phyloP scores from a whole-genome alignment of 176 grass and related monocot species.

The Avena atlantica region DNA sequence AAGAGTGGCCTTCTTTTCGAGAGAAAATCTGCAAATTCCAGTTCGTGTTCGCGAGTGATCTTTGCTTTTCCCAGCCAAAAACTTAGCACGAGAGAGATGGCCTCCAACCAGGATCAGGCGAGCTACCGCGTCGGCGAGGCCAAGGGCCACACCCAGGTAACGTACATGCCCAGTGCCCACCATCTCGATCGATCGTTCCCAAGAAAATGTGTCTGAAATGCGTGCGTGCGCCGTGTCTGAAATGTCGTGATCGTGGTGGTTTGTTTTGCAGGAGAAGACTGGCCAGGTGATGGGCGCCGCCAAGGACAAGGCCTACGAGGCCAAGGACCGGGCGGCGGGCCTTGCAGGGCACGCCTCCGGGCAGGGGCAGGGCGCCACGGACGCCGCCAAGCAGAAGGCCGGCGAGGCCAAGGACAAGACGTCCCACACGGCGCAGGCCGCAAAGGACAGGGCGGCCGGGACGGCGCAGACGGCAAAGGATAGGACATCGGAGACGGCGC shows the following conservation, averaged over 20 bases:
- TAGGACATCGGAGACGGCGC: no score
- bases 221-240: neutral
- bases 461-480: conserved; percentile 38
- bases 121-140: conserved; percentile 52
- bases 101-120: conserved; percentile 48
- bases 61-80: neutral
- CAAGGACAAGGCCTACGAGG: conserved; percentile 49
- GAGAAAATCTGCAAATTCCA: neutral
- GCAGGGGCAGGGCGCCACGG: conserved; percentile 11
- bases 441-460: conserved; percentile 56
- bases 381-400: conserved; percentile 58
- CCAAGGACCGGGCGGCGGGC: conserved; percentile 27
- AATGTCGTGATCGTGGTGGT: neutral
- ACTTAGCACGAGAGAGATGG: conserved; percentile 19
- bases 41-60: neutral
- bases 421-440: neutral
- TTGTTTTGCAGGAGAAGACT: conserved; percentile 33
- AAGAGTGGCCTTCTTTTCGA: neutral
- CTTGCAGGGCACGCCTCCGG: neutral
- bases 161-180: neutral
- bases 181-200: neutral
- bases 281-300: conserved; percentile 29
- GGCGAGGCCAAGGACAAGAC: conserved; percentile 48
- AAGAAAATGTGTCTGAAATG: no score
- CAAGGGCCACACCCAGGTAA: conserved; percentile 62